Evolutionary conservation across 2,329 filamentous ascomycete genomes (phyloP), one percentile per base, ranked within the genome.

Genomic region (Pseudogymnoascus verrucosus): DNA sequence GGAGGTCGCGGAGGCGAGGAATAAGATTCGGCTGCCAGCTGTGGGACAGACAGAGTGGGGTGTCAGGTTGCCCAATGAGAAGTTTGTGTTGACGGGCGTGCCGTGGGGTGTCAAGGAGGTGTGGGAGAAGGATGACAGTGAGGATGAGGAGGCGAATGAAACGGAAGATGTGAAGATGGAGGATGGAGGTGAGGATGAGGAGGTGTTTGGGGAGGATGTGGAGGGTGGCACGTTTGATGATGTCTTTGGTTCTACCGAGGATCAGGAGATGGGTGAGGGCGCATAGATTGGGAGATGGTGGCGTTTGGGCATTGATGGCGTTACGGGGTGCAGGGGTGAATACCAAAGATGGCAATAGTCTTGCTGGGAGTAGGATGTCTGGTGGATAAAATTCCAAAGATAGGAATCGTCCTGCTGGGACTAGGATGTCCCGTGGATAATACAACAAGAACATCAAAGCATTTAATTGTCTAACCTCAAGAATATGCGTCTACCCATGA

Each of bases 1-100:
- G 64, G 89, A 92, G 73, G 78, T 91, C n/a, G 90, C 89, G 11
- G 79, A 82, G 67, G 86, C 89, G 72, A 78, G 87, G 67, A 92
- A 92, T 76, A 84, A 84, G 69, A 79, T 88, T 28, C 82, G 81
- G 1, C 75, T 92, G 66, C 87, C 87, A 19, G 80, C 82, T 65
- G 82, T 89, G 14, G 77, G 83, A 11, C 80, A 83, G 44, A 84
- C 83, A 69, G 87, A 89, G 71, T 89, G 86, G 85, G 87, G 87
- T 23, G 81, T 88, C 5, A 77, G 87, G 10, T 74, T 89, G 65
- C 87, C 87, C 1, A 85, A 83, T 69, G 87, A 89, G 76, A 81
- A 86, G 63, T 89, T 89, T 69, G 86, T 89, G 31, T 78, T 89
- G 51, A 87, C 82, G 64, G 87, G 87, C 14, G 80, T 84, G 61